Percentiles rank a stretch among this genome's conserved stretches.
phyloP scores from a whole-genome alignment of 805 yeast species.

The Grigorovia yakushimaensis region DNA sequence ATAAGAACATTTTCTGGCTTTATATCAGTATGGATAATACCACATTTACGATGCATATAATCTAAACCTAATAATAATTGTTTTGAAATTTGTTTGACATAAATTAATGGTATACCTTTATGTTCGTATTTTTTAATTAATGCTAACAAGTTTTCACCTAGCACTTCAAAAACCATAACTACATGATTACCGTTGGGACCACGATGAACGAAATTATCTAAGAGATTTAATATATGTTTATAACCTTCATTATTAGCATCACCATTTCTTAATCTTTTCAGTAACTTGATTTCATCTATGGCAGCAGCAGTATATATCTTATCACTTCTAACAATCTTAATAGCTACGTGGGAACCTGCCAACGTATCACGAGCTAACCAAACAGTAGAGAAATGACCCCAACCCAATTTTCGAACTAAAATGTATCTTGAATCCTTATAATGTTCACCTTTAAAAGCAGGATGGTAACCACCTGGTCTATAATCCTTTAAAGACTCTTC shows the following conservation, averaged over 20 bases:
- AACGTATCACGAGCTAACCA: constrained; percentile 68
- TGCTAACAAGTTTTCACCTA: constrained; percentile 88
- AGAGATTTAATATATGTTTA: constrained; percentile 63
- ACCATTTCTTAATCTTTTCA: constrained; percentile 40
- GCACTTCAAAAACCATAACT: constrained; percentile 94
- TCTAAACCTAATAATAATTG: constrained; percentile 63
- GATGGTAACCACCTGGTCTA: constrained; percentile 91
- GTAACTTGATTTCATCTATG: constrained; percentile 76
- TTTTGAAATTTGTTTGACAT: constrained; percentile 74
- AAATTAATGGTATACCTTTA: constrained; percentile 65
- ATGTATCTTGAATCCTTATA: constrained; percentile 70
- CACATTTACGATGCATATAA: constrained; percentile 54
- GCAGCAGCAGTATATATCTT: constrained; percentile 90
- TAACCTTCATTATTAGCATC: constrained; percentile 57
- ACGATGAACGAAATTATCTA: constrained; percentile 75
- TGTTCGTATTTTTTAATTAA: constrained; percentile 69
- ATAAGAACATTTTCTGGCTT: constrained; percentile 73
- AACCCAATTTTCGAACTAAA: constrained; percentile 83
- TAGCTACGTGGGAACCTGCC: constrained; percentile 69
- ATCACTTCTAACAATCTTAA: constrained; percentile 89
- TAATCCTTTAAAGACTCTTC: constrained; percentile 87
- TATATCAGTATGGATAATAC: constrained; percentile 66
- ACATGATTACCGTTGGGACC: constrained; percentile 92
- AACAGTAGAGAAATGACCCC: constrained; percentile 98
- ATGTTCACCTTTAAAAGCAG: constrained; percentile 78